Evolutionary conservation across 2,329 filamentous ascomycete species (phyloP).

Genomic region (Botrytis squamosa): DNA sequence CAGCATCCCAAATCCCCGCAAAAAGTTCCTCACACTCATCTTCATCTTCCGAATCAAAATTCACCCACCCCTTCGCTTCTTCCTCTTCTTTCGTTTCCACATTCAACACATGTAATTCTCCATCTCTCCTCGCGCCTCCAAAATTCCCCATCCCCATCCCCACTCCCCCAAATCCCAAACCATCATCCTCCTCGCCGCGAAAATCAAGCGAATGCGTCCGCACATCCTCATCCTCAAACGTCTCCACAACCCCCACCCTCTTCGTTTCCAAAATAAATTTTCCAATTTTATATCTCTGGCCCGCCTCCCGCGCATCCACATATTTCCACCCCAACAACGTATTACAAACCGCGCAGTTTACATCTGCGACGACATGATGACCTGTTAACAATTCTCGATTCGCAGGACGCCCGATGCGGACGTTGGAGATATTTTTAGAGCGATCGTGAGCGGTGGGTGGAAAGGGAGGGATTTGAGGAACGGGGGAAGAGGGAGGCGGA

Average conservation of each 20-base stretch:
- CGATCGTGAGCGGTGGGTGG: slow-evolving; percentile 22
- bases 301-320: slow-evolving; percentile 57
- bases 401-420: slow-evolving; percentile 54
- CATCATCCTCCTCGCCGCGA: slow-evolving; percentile 50
- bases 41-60: slow-evolving; percentile 53
- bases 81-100: slow-evolving; percentile 30
- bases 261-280: slow-evolving; percentile 67
- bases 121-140: slow-evolving; percentile 44
- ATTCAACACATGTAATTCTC: not conserved
- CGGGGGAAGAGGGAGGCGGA: slow-evolving; percentile 30
- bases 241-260: slow-evolving; percentile 51
- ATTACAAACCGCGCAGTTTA: slow-evolving; percentile 55
- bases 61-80: slow-evolving; percentile 54
- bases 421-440: slow-evolving; percentile 50
- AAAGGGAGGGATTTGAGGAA: slow-evolving; percentile 12
- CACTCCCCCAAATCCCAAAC: slow-evolving; percentile 52
- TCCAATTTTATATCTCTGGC: slow-evolving; percentile 66
- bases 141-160: slow-evolving; percentile 64
- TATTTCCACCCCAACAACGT: slow-evolving; percentile 67
- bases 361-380: slow-evolving; percentile 63
- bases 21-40: slow-evolving; percentile 68
- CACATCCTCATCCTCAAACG: slow-evolving; percentile 51
- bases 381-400: slow-evolving; percentile 61
- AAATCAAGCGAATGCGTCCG: slow-evolving; percentile 11
- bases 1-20: slow-evolving; percentile 59